Conservation (phyloP, 805 yeast genomes). For the Priceomyces fermenticarens region DNA sequence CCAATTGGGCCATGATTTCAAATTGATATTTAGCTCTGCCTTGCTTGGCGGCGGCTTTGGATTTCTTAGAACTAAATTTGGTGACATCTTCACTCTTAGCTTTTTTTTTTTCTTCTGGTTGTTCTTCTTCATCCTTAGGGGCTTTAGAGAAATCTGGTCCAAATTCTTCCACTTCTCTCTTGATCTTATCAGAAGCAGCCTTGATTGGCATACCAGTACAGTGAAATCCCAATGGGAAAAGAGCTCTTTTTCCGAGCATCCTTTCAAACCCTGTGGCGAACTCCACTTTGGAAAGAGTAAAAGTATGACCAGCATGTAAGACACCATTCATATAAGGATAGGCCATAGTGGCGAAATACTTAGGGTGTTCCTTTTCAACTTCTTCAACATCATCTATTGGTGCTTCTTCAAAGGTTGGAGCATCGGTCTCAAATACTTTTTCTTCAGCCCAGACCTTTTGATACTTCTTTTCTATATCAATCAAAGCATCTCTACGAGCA, state of each 20-base stretch:
- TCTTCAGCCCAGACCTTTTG: conserved; percentile 87
- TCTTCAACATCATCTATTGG: conserved; percentile 53
- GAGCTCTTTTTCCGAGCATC: conserved; percentile 87
- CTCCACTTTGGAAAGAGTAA: conserved; percentile 92
- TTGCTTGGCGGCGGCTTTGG: conserved; percentile 90
- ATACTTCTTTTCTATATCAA: conserved; percentile 83
- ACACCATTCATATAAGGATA: conserved; percentile 99
- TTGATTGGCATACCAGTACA: conserved; percentile 99
- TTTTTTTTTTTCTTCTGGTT: conserved; percentile 20
- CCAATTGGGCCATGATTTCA: conserved; percentile 94
- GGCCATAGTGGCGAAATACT: conserved; percentile 91
- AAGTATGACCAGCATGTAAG: conserved; percentile 95
- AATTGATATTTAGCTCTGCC: conserved; percentile 94
- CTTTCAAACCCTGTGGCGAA: conserved; percentile 91
- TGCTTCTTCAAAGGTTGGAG: conserved; percentile 71
- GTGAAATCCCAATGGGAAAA: conserved; percentile 96
- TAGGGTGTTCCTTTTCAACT: conserved; percentile 76
- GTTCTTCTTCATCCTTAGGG: conserved; percentile 60
- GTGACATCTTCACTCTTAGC: conserved; percentile 70
- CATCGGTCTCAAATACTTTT: conserved; percentile 80
- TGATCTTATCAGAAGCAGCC: conserved; percentile 93
- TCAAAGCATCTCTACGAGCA: conserved; percentile 89
- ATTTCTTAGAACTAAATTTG: conserved; percentile 87
- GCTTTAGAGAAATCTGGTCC: conserved; percentile 75
- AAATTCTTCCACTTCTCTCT: conserved; percentile 87